These are phyloP conservation scores for Kalaharituber pfeilii DNA, from an alignment of 2,329 filamentous ascomycete species.

Conservation along the genomic window DNA sequence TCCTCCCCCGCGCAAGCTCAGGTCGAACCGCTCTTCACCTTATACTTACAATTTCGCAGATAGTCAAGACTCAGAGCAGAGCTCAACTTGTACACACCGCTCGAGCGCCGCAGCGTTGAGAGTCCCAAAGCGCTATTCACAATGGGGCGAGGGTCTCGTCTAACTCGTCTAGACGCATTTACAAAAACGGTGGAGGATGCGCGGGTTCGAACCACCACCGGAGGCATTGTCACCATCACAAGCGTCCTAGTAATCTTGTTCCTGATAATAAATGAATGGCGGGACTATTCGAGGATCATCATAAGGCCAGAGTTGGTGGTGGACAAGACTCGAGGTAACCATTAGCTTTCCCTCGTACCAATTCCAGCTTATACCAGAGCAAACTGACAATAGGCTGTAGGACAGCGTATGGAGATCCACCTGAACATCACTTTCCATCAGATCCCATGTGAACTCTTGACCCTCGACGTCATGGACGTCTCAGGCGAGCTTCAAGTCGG, in stretches of 20 bases:
- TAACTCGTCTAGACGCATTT: slow-evolving; percentile 93
- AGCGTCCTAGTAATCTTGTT: slow-evolving; percentile 78
- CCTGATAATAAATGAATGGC: slow-evolving; percentile 88
- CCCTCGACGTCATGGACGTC: slow-evolving; percentile 97
- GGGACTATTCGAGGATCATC: slow-evolving; percentile 68
- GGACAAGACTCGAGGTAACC: slow-evolving; percentile 69
- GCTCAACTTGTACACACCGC: neutral
- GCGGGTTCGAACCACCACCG: slow-evolving; percentile 82
- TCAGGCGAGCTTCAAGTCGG: slow-evolving; percentile 93
- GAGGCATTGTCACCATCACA: slow-evolving; percentile 82
- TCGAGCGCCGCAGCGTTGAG: too few species aligned
- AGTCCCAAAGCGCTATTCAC: too few species aligned
- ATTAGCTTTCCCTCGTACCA: neutral
- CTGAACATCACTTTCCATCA: slow-evolving; percentile 91
- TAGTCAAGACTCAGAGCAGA: too few species aligned
- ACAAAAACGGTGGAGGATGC: slow-evolving; percentile 99
- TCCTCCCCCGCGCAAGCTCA: too few species aligned
- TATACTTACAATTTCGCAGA: too few species aligned
- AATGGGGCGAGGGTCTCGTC: slow-evolving; percentile 85
- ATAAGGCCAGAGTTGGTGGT: slow-evolving; percentile 88
- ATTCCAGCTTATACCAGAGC: neutral
- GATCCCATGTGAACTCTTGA: slow-evolving; percentile 85
- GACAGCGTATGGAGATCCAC: slow-evolving; percentile 97
- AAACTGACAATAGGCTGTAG: neutral
- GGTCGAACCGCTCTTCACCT: too few species aligned